Evolutionary conservation across 345 rosid genomes (phyloP), one percentile per base, ranked within the genome.

Genomic region (Adansonia digitata): DNA sequence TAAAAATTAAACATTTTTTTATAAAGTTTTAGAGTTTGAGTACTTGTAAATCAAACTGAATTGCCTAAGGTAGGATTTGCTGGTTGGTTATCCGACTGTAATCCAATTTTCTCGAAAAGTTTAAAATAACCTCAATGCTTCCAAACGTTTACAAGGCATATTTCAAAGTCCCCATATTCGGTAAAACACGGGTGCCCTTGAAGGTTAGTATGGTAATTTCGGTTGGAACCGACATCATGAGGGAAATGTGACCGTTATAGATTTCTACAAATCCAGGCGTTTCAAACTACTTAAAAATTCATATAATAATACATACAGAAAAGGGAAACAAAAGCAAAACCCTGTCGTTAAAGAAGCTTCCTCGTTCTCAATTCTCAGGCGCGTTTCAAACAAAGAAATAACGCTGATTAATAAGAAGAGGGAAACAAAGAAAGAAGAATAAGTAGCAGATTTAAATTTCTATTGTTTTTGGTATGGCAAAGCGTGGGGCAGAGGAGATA

Each of bases 401-500:
- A 67, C 43, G 43, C 72, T 69, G 18, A 11, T 49, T 31, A 1
- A 2, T 43, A 42, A 24, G 35, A 67, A 26, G 71, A 59, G 26
- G 10, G 24, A 2, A 55, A 24, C 15, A 55, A 22, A 24, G 24
- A 34, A 72, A 72, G 39, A 2, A 31, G 45, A n/a, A 29, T 5
- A 52, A 63, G 68, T 10, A n/a, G 10, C 20, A 66, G 10, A 65
- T 66, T 65, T 7, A 4, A n/a, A 9, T 43, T 66, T 24, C 9
- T 42, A 12, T 64, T 42, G 17, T 7, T 2, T 2, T 42, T 6
- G 6, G 59, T 43, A 86, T 84, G 89, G 85, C 86, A 68, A 85
- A 80, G 82, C 53, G 67, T 49, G 83, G 52, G 18, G 72, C 78
- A 65, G 85, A 78, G 84, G 84, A 84, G 78, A 74, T 53, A 73